Evolutionary conservation across 768 basidiomycete species (phyloP).

Genomic region (Tephrocybe sp.): DNA sequence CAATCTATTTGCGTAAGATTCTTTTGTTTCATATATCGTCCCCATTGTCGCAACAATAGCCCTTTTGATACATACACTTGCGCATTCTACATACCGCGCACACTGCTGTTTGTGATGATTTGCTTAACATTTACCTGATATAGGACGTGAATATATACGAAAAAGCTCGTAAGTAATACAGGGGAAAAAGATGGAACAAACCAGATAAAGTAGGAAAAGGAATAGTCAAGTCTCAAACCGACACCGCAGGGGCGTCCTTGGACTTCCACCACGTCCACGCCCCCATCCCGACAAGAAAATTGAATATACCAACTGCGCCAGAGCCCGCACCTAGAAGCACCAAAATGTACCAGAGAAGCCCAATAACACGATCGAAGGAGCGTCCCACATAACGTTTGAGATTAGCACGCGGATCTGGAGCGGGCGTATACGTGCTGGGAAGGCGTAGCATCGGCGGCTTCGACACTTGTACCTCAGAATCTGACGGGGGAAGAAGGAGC

Average conservation of each 20-base stretch:
- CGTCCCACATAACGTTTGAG: conserved; percentile 69
- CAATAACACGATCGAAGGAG: conserved; percentile 69
- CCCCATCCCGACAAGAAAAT: conserved; percentile 67
- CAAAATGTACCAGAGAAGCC: conserved; percentile 78
- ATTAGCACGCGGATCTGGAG: conserved; percentile 50
- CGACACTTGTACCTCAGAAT: conserved; percentile 1
- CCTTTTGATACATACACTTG: no score
- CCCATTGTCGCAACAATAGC: no score
- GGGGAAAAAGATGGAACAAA: no score
- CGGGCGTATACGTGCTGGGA: conserved; percentile 49
- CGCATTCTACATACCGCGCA: no score
- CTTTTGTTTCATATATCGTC: no score
- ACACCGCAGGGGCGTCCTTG: conserved; percentile 12
- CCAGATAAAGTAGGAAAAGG: neutral
- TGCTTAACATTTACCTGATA: no score
- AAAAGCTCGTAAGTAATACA: no score
- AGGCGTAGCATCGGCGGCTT: conserved; percentile 49
- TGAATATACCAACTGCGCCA: conserved; percentile 65
- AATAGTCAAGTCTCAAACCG: conserved; percentile 1
- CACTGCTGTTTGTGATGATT: no score
- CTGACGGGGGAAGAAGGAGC: conserved; percentile 57
- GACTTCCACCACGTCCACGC: conserved; percentile 63
- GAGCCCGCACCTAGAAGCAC: conserved; percentile 79
- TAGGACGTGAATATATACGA: no score
- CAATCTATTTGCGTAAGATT: no score